Conservation (phyloP, 1,284 basidiomycete species). For the Inonotus obliquus region DNA sequence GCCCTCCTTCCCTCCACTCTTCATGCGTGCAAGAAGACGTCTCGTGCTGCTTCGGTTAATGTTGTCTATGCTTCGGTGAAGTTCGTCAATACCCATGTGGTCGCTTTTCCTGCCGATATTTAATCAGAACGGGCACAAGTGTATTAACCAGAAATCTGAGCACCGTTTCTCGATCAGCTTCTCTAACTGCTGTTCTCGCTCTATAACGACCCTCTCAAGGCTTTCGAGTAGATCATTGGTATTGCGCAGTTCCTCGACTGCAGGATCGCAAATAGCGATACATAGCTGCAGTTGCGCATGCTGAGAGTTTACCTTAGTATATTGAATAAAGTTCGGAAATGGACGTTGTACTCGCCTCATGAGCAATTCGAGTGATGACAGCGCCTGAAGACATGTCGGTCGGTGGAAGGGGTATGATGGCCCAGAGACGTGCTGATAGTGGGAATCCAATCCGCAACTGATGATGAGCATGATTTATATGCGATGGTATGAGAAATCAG, state of each 20-base stretch:
- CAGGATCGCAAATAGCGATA: conserved; percentile 9
- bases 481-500: no score
- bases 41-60: conserved; percentile 14
- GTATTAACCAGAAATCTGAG: background rate
- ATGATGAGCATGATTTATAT: no score
- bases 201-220: conserved; percentile 8
- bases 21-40: conserved; percentile 10
- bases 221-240: background rate
- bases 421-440: no score
- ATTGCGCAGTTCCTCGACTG: conserved; percentile 12
- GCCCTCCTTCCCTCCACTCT: conserved; percentile 15
- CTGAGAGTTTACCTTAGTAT: background rate
- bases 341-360: background rate
- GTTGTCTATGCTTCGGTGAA: conserved; percentile 16
- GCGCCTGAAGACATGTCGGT: background rate
- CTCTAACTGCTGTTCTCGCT: conserved; percentile 1
- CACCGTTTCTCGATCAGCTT: conserved; percentile 15
- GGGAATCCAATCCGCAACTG: no score
- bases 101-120: conserved; percentile 10
- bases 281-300: background rate
- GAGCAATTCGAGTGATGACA: background rate
- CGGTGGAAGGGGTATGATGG: background rate
- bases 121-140: background rate
- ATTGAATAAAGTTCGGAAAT: background rate
- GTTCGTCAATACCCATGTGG: conserved; percentile 15